Conservation (phyloP, 441 rosid species). For the Gossypium schwendimanii region DNA sequence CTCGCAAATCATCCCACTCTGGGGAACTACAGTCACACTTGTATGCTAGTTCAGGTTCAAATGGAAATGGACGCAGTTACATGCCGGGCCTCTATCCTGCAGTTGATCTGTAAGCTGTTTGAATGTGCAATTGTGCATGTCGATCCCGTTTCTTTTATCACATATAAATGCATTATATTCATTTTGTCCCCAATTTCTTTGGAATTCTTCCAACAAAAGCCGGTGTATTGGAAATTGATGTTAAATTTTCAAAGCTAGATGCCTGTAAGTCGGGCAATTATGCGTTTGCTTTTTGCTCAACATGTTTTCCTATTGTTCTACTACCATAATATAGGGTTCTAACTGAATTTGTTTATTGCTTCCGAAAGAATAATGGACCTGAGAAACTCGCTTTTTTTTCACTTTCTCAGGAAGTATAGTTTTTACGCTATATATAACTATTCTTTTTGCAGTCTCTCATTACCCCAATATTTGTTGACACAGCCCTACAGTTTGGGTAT, state of each 20-base stretch:
- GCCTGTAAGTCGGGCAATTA: conserved; percentile 5
- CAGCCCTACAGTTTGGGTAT: not conserved
- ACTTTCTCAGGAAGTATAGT: conserved; percentile 5
- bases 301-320: conserved; percentile 9
- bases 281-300: conserved; percentile 1
- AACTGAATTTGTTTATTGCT: conserved; percentile 21
- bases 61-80: conserved; percentile 15
- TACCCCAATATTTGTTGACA: not conserved
- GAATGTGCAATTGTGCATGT: conserved; percentile 7
- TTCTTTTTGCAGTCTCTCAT: not conserved
- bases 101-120: conserved; percentile 13
- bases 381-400: conserved; percentile 4
- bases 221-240: not conserved
- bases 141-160: not conserved
- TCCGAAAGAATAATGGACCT: conserved; percentile 21
- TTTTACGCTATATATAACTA: not conserved
- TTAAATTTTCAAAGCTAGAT: not conserved
- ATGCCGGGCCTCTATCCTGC: conserved; percentile 18
- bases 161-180: conserved; percentile 1
- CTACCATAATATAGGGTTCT: conserved; percentile 17
- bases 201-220: conserved; percentile 12
- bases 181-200: conserved; percentile 11
- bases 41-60: conserved; percentile 16
- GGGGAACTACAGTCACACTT: conserved; percentile 55
- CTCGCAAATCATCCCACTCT: conserved; percentile 56